These are phyloP conservation scores for Crucihimalaya himalaica DNA, from an alignment of 345 rosid genomes.

Conservation along the genomic window DNA sequence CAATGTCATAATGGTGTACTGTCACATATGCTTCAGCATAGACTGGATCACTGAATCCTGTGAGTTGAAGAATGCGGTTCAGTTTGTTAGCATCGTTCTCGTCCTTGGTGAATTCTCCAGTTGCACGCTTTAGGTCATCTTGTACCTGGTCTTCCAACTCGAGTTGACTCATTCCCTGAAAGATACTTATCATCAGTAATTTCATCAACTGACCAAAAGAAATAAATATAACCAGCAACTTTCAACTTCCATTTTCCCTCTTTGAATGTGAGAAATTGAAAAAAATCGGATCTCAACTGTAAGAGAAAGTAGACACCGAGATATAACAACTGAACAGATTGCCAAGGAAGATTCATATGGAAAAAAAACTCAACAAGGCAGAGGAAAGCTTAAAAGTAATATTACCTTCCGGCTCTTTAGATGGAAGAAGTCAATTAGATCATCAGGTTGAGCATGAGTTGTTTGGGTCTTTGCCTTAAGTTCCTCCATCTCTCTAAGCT, in stretches of 20 bases:
- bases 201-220: background rate
- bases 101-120: constrained; percentile 95
- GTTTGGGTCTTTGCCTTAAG: constrained; percentile 91
- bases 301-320: constrained; percentile 8
- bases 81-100: constrained; percentile 94
- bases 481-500: constrained; percentile 80
- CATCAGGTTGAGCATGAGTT: constrained; percentile 96
- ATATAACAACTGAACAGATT: background rate
- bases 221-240: background rate
- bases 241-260: background rate
- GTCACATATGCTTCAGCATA: constrained; percentile 99
- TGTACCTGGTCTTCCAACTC: constrained; percentile 99
- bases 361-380: background rate
- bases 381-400: background rate
- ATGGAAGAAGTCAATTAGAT: constrained; percentile 96
- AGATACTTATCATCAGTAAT: constrained; percentile 11
- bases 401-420: constrained; percentile 93
- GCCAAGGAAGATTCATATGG: background rate
- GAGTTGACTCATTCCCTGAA: constrained; percentile 98
- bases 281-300: background rate
- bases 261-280: background rate
- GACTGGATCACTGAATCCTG: constrained; percentile 99
- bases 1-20: constrained; percentile 95
- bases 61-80: constrained; percentile 95
- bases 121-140: constrained; percentile 97